Evolutionary conservation across 257 asterid species (phyloP).

Genomic region (Plantago elongata): DNA sequence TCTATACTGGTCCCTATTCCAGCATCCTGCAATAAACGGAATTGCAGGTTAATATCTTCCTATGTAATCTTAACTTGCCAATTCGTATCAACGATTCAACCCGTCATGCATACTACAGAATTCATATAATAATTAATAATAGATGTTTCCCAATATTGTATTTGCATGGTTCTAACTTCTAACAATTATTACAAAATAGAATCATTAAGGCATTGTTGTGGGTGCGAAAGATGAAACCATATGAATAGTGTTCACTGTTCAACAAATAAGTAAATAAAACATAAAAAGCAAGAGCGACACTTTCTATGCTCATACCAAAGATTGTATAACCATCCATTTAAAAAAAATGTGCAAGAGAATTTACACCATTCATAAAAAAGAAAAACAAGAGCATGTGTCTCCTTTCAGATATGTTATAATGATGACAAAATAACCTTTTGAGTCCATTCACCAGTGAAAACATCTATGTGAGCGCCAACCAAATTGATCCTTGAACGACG

Average conservation of each 20-base stretch:
- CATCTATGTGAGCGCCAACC: conserved; percentile 99
- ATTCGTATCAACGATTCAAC: conserved; percentile 8
- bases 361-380: neutral
- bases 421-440: conserved; percentile 67
- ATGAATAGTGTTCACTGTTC: neutral
- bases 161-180: neutral
- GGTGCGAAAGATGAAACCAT: conserved; percentile 1
- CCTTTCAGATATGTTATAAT: conserved; percentile 17
- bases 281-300: no score
- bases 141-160: neutral
- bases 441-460: conserved; percentile 99
- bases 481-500: conserved; percentile 94
- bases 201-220: no score
- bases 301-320: no score
- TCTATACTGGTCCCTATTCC: conserved; percentile 99
- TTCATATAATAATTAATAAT: neutral
- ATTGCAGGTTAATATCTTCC: conserved; percentile 26
- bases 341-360: neutral
- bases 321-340: no score
- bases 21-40: conserved; percentile 76
- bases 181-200: no score
- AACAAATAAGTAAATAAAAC: no score
- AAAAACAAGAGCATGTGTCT: neutral
- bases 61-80: conserved; percentile 10
- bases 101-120: conserved; percentile 1